Evolutionary conservation across 495 filamentous ascomycete species (phyloP), one percentile per base, ranked within the genome.

Genomic region (Penicillium canariense): DNA sequence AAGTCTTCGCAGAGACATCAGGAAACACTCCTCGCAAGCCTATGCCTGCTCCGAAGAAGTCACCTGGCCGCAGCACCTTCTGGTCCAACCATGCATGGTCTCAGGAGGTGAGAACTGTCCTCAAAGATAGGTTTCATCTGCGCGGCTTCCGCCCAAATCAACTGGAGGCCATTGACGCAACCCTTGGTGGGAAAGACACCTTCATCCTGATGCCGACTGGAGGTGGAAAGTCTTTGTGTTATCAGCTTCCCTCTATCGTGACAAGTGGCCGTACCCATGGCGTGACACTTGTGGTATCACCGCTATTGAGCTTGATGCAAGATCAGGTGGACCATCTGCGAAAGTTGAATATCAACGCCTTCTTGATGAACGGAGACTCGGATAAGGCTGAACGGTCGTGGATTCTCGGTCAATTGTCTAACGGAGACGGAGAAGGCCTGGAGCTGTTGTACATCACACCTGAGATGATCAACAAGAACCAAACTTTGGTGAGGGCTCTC

Each of bases 121-220:
- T 97, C 43, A 87, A 85, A 54, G 83, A 91, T 40, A 78, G 88
- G 5, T 99, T 99, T 61, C 77, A 87, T 51, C 81, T 99, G 55
- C 81, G 79, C 17, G 90, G 89, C 0, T 97, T 97, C 64, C 83
- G 95, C 7, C 80, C 81, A n/a, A 91, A 96, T 61, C 94, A 99
- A 62, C 81, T 97, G 8, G 89, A 96, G 68, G 94, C 94, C 6
- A 94, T 99, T 68, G 96, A 97, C 69, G 87, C 92, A 7, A 96
- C 94, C 0, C 74, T 99, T 32, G 75, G 73, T 28, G 93, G 91
- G 0, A 86, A 93, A 59, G 91, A 97, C 69, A 84, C 86, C 0
- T 97, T 99, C 65, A 87, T 97, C 12, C 71, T 97, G 22, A 97
- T 99, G 94, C 95, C 94, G 25, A 99, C 94, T 3, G 94, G 95